Percentiles rank a stretch among this genome's conserved stretches.
These are phyloP conservation scores for Boletellus emodensis DNA, from an alignment of 768 basidiomycete species.

Conservation along the genomic window DNA sequence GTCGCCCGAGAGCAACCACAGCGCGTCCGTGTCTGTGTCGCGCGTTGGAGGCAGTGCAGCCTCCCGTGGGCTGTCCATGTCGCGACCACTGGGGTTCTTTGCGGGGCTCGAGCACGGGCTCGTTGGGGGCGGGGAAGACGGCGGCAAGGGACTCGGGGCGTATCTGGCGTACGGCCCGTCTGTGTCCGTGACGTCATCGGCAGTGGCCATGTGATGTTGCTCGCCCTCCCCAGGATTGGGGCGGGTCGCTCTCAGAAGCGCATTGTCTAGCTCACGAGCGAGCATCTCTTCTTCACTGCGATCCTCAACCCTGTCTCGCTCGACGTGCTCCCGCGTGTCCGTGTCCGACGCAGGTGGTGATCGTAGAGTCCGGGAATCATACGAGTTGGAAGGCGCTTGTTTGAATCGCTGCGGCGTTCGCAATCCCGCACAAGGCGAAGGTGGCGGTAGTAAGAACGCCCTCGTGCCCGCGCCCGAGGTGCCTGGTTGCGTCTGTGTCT, in stretches of 20 bases:
- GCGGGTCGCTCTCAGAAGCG: constrained; percentile 40
- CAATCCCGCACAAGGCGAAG: constrained; percentile 17
- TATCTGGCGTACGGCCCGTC: not conserved
- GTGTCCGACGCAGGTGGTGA: not conserved
- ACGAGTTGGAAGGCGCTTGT: not conserved
- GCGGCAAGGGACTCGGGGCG: constrained; percentile 51
- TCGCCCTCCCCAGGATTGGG: not conserved
- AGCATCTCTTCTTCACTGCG: constrained; percentile 27
- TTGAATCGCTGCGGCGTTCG: constrained; percentile 4
- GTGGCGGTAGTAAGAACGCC: constrained; percentile 25
- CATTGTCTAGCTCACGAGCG: constrained; percentile 36
- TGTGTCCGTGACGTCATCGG: constrained; percentile 1
- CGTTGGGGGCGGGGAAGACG: constrained; percentile 57
- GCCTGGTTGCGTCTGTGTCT: not conserved
- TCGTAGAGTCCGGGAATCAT: not conserved
- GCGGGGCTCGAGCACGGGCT: constrained; percentile 39
- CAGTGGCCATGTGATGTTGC: constrained; percentile 11
- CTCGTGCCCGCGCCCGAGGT: constrained; percentile 6
- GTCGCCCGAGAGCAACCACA: constrained; percentile 17
- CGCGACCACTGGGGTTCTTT: no score
- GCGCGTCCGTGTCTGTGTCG: not conserved
- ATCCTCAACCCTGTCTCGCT: constrained; percentile 22
- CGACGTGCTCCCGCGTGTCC: not conserved
- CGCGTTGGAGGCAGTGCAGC: constrained; percentile 1
- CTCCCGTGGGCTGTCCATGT: no score